Evolutionary conservation across 2,329 filamentous ascomycete genomes (phyloP).

Genomic region (Fusarium musae): DNA sequence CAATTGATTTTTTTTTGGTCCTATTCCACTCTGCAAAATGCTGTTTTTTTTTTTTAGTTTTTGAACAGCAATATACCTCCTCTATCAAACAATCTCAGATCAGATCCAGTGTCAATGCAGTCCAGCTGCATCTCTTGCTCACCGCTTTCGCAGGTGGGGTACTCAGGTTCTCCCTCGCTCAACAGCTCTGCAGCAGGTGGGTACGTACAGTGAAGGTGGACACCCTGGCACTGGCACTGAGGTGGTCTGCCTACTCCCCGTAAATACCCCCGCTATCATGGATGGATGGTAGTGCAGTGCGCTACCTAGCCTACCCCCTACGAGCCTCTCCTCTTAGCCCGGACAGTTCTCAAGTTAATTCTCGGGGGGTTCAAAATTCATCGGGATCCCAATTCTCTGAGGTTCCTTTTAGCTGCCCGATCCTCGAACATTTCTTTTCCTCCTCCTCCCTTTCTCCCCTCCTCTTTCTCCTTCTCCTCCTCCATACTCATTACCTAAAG

Average conservation of each 20-base stretch:
- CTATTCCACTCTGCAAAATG: not conserved
- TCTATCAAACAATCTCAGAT: not conserved
- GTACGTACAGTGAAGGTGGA: constrained; percentile 17
- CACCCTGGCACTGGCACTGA: constrained; percentile 31
- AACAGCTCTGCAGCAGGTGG: constrained; percentile 10
- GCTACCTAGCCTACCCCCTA: constrained; percentile 27
- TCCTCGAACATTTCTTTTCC: constrained; percentile 16
- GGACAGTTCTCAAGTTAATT: constrained; percentile 31
- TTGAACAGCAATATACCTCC: constrained; percentile 3
- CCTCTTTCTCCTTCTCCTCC: constrained; percentile 3
- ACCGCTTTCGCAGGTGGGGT: constrained; percentile 44
- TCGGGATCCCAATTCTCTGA: constrained; percentile 31
- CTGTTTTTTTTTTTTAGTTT: not conserved
- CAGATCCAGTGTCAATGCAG: constrained; percentile 7
- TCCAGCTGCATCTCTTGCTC: constrained; percentile 25
- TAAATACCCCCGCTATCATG: constrained; percentile 29
- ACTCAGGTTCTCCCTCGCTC: constrained; percentile 12
- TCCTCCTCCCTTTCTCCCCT: constrained; percentile 4
- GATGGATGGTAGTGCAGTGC: constrained; percentile 5
- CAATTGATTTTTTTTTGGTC: not conserved
- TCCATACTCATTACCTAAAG: not conserved
- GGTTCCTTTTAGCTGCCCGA: constrained; percentile 20
- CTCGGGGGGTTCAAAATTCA: constrained; percentile 43
- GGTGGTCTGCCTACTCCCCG: constrained; percentile 11
- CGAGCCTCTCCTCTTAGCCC: constrained; percentile 13